Percentiles rank a stretch among this genome's conserved stretches.
phyloP scores from a whole-genome alignment of 1,139 yeast genomes.

The Zhuliangozyma parablackwelliae region DNA sequence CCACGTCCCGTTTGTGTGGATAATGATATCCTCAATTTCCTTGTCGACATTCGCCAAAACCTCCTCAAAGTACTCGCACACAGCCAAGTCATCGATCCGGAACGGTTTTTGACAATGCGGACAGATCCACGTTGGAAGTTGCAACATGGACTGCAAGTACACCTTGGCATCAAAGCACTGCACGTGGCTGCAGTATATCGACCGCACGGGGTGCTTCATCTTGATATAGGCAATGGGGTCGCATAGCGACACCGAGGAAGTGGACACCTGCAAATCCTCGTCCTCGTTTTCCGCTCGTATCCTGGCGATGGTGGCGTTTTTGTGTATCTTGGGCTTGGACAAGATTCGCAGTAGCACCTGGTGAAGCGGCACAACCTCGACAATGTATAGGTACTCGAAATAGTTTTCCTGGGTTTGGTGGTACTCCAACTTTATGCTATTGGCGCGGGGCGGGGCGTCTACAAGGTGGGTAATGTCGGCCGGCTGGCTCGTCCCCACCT shows the following conservation, averaged over 20 bases:
- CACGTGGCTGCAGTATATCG: conserved; percentile 59
- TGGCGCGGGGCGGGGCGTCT: conserved; percentile 23
- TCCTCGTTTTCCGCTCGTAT: conserved; percentile 37
- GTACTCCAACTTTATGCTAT: conserved; percentile 47
- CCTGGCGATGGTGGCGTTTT: conserved; percentile 40
- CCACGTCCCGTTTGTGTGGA: conserved; percentile 62
- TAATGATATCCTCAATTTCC: conserved; percentile 50
- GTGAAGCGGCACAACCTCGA: conserved; percentile 42
- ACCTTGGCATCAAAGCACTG: conserved; percentile 68
- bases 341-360: conserved; percentile 16
- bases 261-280: conserved; percentile 54
- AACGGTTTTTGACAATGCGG: conserved; percentile 54
- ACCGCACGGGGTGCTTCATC: conserved; percentile 57
- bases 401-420: conserved; percentile 46
- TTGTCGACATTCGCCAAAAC: conserved; percentile 41
- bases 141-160: conserved; percentile 56
- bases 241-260: conserved; percentile 51
- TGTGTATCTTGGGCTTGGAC: conserved; percentile 43
- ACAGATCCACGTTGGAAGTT: conserved; percentile 64
- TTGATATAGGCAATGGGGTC: conserved; percentile 66
- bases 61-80: conserved; percentile 57
- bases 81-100: conserved; percentile 47
- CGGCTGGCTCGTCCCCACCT: conserved; percentile 62
- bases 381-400: conserved; percentile 49
- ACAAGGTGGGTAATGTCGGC: conserved; percentile 53